Evolutionary conservation across 148 eudicot genomes (phyloP), one percentile per base, ranked within the genome.

Genomic region (Selenicereus undatus): DNA sequence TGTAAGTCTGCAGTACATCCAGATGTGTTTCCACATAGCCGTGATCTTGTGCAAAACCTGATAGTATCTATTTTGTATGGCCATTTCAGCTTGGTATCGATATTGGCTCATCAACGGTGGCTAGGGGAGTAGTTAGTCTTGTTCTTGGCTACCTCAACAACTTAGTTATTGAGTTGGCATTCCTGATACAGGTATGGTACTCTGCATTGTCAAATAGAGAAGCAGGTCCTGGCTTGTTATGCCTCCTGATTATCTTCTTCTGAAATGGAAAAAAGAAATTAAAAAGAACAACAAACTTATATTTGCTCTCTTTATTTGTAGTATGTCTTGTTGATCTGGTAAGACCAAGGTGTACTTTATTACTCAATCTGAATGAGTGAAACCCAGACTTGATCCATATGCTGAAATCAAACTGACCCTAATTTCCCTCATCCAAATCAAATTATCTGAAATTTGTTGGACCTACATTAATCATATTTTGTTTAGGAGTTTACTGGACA

Each of bases 21-120:
- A 17, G 62, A 17, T 56, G 16, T 18, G 62, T 56, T 56, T 56
- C 62, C 22, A 1, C 21, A 20, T 79, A 26, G 66, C 7, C 11
- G 13, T n/a, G 30, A 35, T 56, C 12, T 71, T 30, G 11, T 22
- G n/a, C 42, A 27, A 29, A 71, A n/a, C 24, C 21, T 73, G 60
- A 48, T 13, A 66, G 17, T 81, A 35, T 32, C 42, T 36, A 6
- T 86, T 66, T 79, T n/a, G 48, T 73, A 9, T 76, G 26, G 8
- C 43, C 22, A 65, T 86, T 78, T 74, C 91, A 91, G 93, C 89
- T 91, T 27, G 92, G 90, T 32, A 73, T 91, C 48, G 88, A 91
- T 81, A 85, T 91, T 85, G 94, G 94, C 62, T 91, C 94, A 83
- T 91, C 93, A 54, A 87, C 90, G 30, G 89, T 89, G 45, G 94